Percentiles rank a stretch among this genome's conserved stretches.
Evolutionary conservation across 208 protist species (phyloP).

Genomic region (Entamoeba histolytica): DNA sequence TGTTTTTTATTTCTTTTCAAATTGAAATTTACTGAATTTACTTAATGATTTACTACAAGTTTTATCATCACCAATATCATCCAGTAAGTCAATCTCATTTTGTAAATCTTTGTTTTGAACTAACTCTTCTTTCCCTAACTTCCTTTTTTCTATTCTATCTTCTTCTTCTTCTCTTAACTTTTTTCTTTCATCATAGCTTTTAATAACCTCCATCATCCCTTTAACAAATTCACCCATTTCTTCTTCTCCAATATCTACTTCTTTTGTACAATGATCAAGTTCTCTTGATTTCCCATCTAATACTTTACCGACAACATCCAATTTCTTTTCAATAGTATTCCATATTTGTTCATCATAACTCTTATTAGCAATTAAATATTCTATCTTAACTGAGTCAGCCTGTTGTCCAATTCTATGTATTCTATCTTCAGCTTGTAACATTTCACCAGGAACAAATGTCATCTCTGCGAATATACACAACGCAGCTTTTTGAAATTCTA

Average conservation of each 20-base stretch:
- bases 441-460: neutral
- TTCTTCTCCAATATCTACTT: neutral
- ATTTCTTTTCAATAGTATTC: neutral
- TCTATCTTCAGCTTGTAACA: constrained; percentile 16
- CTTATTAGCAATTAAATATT: constrained; percentile 8
- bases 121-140: neutral
- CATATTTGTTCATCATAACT: constrained; percentile 12
- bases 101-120: too few relatives aligned
- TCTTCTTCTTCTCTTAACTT: neutral
- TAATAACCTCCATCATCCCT: neutral
- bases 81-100: too few relatives aligned
- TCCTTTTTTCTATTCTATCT: neutral
- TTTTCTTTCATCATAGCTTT: neutral
- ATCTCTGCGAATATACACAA: constrained; percentile 10
- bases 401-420: constrained; percentile 15
- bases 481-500: neutral
- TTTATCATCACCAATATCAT: too few relatives aligned
- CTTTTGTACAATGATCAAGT: neutral
- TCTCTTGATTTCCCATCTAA: neutral
- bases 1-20: too few relatives aligned
- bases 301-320: neutral
- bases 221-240: neutral
- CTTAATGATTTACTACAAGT: too few relatives aligned
- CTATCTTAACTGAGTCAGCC: neutral
- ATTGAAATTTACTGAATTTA: too few relatives aligned